Evolutionary conservation across 768 basidiomycete genomes (phyloP), one percentile per base, ranked within the genome.

Genomic region (Mycena leptocephala): DNA sequence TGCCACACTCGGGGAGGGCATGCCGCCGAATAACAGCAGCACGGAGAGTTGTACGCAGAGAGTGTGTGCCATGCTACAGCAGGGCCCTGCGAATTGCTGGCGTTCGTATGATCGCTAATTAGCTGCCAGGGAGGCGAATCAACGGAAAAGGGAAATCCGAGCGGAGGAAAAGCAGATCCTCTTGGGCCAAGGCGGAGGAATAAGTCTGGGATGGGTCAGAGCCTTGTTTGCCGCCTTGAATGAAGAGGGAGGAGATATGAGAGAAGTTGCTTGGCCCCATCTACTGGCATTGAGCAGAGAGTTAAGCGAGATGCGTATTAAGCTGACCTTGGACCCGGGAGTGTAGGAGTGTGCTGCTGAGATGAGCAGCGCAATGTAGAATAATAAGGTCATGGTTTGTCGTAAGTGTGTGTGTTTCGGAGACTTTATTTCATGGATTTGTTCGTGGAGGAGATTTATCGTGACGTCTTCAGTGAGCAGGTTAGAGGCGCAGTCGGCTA

Each of bases 191-290:
- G 30, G 96, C 96, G 24, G 93, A 90, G 37, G 90, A 89, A 83
- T 97, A 98, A 3, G 92, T 90, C 81, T 89, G 95, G 20, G 88
- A 81, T 82, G 94, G 93, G 83, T 83, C 90, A 39, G 89, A 87
- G 83, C 96, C 95, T 48, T 92, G 93, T 82, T 95, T 93, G 61
- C 97, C 97, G 43, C 96, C 97, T 73, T 95, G 93, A 51, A 97
- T 85, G 81, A 92, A 92, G 53, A 97, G 86, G 14, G 87, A 87
- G 76, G 91, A 88, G 90, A 87, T 28, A 94, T 82, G 53, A 94
- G 80, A 24, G 92, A 89, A 0, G 87, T 85, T 6, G 95, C 94
- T 77, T 96, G 95, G 33, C 93, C 97, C 97, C 97, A 98, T 87
- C 97, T 97, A 75, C 13, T 24, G 39, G 18, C 10, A 41, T 70